Evolutionary conservation across 1,284 basidiomycete genomes (phyloP).

Genomic region (Boletus smithii): DNA sequence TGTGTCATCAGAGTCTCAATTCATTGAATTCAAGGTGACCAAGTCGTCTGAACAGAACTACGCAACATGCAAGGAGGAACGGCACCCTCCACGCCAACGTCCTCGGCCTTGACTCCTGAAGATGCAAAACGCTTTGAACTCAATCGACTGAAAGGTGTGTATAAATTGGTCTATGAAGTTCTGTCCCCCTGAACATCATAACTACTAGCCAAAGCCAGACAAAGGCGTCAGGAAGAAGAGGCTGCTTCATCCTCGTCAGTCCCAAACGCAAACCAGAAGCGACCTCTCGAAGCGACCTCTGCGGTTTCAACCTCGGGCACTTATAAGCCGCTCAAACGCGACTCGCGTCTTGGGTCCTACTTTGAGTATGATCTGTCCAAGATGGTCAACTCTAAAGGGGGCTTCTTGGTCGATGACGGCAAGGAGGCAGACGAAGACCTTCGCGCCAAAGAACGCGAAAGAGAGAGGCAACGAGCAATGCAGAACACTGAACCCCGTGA

Average conservation of each 20-base stretch:
- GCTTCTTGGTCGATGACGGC: slow-evolving; percentile 84
- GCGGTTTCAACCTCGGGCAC: slow-evolving; percentile 61
- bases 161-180: background rate
- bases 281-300: slow-evolving; percentile 47
- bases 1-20: slow-evolving; percentile 15
- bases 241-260: slow-evolving; percentile 45
- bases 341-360: slow-evolving; percentile 77
- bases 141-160: slow-evolving; percentile 52
- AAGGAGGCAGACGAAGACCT: slow-evolving; percentile 69
- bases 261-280: slow-evolving; percentile 57
- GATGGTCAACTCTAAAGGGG: slow-evolving; percentile 93
- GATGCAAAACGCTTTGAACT: slow-evolving; percentile 39
- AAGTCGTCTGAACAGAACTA: too few relatives aligned
- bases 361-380: slow-evolving; percentile 97
- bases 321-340: slow-evolving; percentile 60
- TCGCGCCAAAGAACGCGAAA: slow-evolving; percentile 69
- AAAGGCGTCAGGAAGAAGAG: slow-evolving; percentile 55
- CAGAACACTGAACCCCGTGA: slow-evolving; percentile 71
- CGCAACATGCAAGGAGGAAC: slow-evolving; percentile 13
- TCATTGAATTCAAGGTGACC: background rate
- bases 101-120: slow-evolving; percentile 31
- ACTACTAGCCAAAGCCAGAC: slow-evolving; percentile 50
- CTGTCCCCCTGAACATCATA: slow-evolving; percentile 15
- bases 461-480: slow-evolving; percentile 65
- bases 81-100: background rate